These are phyloP conservation scores for Pleurotus giganteus DNA, from an alignment of 768 basidiomycete species.

Conservation along the genomic window DNA sequence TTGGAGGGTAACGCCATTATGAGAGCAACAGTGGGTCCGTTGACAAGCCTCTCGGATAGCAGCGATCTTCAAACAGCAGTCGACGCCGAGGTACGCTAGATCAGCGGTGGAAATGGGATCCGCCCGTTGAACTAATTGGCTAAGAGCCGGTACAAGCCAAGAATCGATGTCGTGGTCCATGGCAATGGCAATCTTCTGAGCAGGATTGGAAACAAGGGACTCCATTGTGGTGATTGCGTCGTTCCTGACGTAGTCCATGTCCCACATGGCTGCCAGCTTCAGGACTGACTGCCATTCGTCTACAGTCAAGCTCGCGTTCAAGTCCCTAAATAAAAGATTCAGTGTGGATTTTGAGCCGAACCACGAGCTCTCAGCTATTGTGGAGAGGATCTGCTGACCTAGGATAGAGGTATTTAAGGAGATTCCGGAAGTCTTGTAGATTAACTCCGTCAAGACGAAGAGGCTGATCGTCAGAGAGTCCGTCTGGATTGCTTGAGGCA, in stretches of 20 bases:
- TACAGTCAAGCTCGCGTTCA: conserved; percentile 14
- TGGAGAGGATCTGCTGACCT: conserved; percentile 15
- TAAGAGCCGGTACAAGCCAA: conserved; percentile 32
- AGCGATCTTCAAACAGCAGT: conserved; percentile 21
- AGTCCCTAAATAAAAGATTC: not conserved
- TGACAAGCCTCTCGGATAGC: not conserved
- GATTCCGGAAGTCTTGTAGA: conserved; percentile 19
- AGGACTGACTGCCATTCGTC: conserved; percentile 33
- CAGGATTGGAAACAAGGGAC: conserved; percentile 12
- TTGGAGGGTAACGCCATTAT: no score
- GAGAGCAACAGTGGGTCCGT: not conserved
- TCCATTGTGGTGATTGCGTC: conserved; percentile 24
- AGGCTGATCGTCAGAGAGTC: conserved; percentile 21
- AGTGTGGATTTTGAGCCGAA: not conserved
- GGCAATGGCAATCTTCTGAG: conserved; percentile 29
- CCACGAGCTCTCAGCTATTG: not conserved
- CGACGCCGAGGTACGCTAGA: conserved; percentile 24
- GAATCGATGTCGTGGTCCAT: conserved; percentile 25
- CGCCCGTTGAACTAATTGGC: conserved; percentile 20
- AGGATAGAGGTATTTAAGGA: conserved; percentile 26
- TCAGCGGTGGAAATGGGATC: conserved; percentile 25
- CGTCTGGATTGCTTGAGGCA: conserved; percentile 16
- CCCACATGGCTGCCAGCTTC: conserved; percentile 30
- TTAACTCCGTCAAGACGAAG: conserved; percentile 21
- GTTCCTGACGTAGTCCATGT: conserved; percentile 26